Conservation (phyloP, 306 rosid genomes). For the Vigna reflexopilosa region DNA sequence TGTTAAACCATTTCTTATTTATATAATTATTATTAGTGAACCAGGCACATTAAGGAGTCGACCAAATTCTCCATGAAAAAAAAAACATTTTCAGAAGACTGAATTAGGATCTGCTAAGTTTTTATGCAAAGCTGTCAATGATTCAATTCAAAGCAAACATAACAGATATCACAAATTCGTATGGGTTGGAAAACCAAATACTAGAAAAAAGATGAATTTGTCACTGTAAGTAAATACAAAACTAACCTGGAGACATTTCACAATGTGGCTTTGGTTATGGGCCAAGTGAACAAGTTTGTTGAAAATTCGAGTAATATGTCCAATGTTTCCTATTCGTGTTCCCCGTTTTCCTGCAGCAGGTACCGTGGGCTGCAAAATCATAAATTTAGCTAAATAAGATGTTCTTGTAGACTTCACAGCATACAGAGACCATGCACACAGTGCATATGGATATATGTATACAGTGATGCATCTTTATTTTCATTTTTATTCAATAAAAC, state of each 20-base stretch:
- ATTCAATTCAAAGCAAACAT: conserved; percentile 24
- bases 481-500: conserved; percentile 5
- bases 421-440: too few species aligned
- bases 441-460: neutral
- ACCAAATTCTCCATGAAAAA: neutral
- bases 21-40: neutral
- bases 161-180: conserved; percentile 22
- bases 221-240: conserved; percentile 16
- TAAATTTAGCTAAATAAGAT: conserved; percentile 39
- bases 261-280: conserved; percentile 64
- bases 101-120: conserved; percentile 1
- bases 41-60: conserved; percentile 1
- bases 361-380: conserved; percentile 71
- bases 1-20: conserved; percentile 2
- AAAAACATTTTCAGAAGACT: neutral
- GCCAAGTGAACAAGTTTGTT: conserved; percentile 80
- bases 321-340: conserved; percentile 83
- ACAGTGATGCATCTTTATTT: conserved; percentile 14
- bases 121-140: conserved; percentile 15
- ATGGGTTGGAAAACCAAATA: neutral
- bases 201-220: conserved; percentile 24
- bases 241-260: conserved; percentile 80
- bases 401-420: conserved; percentile 13
- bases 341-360: conserved; percentile 70
- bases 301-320: conserved; percentile 80